Evolutionary conservation across 2,329 filamentous ascomycete genomes (phyloP), one percentile per base, ranked within the genome.

Genomic region (Penicillium sp.): DNA sequence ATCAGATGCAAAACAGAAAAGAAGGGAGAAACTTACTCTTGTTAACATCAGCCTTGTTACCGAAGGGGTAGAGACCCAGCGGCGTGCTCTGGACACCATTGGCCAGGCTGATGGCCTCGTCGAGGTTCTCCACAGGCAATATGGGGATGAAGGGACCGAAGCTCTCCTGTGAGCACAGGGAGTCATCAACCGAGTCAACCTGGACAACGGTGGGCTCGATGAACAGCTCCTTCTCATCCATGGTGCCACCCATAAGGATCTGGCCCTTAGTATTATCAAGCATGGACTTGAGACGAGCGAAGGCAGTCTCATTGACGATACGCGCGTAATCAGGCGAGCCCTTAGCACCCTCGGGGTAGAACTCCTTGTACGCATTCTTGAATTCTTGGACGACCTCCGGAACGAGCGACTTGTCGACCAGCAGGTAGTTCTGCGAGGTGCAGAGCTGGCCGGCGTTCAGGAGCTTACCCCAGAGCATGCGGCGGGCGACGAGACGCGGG

Each of bases 201-300:
- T 91, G 82, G n/a, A 99, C 87, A n/a, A 93, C 86, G 0, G 94
- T 99, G 0, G 93, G 91, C 73, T 93, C 91, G 66, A 99, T 94
- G 76, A 89, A 97, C 50, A 89, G 86, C 33, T 91, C 84, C 37
- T 83, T 80, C 71, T 90, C 87, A 73, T 97, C 91, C 78, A 89
- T 87, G 54, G 87, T 86, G 49, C 94, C 94, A 51, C 94, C 94
- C 68, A 96, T 79, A 49, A 97, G 81, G 62, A 99, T 91, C 78
- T 90, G 89, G 74, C 94, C 94, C 61, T 84, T 84, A 56, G 86
- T 89, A 56, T 86, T 82, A 73, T 96, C 91, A n/a, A 99, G 80
- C 90, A 97, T 92, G 69, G 86, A 86, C 84, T 94, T 96, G 66
- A 97, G 82, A 38, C 93, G 87, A 61, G 85, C 80, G 77, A 93